A percentile compares a stretch with the other conserved stretches of the same genome.
Conservation (phyloP, 2,329 filamentous ascomycete genomes). For the Lachnellula hyalina region DNA sequence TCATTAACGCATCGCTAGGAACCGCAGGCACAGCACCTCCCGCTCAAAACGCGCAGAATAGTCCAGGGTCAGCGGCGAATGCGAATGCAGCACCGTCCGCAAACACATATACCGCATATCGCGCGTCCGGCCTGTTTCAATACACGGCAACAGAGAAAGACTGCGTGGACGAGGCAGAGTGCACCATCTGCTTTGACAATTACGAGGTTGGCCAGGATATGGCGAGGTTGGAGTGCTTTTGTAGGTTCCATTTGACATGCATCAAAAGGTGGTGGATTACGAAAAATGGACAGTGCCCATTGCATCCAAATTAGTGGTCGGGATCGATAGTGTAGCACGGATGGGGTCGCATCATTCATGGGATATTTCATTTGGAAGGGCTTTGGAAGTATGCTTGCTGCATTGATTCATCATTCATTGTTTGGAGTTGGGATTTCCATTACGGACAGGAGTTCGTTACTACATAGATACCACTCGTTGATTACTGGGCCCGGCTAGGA, state of each 20-base stretch:
- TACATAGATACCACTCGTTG: background rate
- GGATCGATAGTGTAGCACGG: background rate
- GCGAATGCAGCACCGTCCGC: background rate
- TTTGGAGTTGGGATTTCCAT: background rate
- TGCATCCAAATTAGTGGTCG: conserved; percentile 48
- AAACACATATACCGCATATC: conserved; percentile 26
- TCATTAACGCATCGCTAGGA: no score
- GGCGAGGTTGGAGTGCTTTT: conserved; percentile 63
- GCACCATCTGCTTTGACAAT: conserved; percentile 63
- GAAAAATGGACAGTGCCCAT: conserved; percentile 58
- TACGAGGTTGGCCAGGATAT: conserved; percentile 57
- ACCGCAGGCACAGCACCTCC: no score
- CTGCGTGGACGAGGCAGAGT: conserved; percentile 62
- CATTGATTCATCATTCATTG: background rate
- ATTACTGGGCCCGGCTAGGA: background rate
- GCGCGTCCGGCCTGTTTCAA: conserved; percentile 57
- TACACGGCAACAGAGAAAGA: conserved; percentile 64
- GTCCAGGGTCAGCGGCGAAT: background rate
- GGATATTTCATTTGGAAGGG: background rate
- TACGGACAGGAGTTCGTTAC: background rate
- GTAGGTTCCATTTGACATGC: conserved; percentile 57
- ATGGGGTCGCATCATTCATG: background rate
- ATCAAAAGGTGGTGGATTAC: conserved; percentile 58
- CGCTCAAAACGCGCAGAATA: no score
- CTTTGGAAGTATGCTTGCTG: background rate